Base-by-base conservation (phyloP, 352 stramenopile species). In the Phytophthora uliginosa region DNA sequence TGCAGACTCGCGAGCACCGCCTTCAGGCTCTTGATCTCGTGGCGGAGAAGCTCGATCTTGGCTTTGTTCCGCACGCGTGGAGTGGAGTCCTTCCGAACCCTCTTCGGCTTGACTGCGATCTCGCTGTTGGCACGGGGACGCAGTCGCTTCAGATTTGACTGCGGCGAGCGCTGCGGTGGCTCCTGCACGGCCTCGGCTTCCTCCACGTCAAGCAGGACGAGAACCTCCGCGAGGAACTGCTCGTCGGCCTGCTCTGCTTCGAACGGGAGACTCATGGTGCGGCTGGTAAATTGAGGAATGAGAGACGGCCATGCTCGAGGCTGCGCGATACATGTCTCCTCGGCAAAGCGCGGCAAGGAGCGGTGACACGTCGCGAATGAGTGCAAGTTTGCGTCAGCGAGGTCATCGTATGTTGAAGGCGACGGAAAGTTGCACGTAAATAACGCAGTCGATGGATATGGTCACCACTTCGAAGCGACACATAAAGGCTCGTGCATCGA, bases 31-130 rank as follows among this genome's bases (percentile, higher is more conserved):
- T 61, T 66, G 48, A 77, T 48, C 54, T 74, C 64, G 22, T 67
- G 59, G 10, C 64, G 70, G 22, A 77, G 31, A 7, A 65, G 26
- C 45, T 77, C 70, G n/a, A 77, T 77, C 58, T 73, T 74, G 36
- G 40, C 65, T 53, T 77, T 77, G 58, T 77, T 77, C 51, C 70
- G 28, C 26, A 77, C 13, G 6, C 70, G 64, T 31, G 59, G 64
- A 4, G 70, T 66, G 18, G 59, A 20, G 9, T 59, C 31, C 59
- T 63, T 60, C 48, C 31, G 36, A 42, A 54, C 22, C 13, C 56
- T 38, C 56, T 68, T 69, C 20, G 52, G 24, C 28, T 56, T 69
- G 20, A 20, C 17, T 9, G 18, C 33, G 5, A 26, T 20, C 7
- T 54, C 53, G 22, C 26, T 73, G 6, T 33, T 36, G 7, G 67